Base-by-base conservation (phyloP, 2,329 filamentous ascomycete species). In the Ceratocystis ficicola region DNA sequence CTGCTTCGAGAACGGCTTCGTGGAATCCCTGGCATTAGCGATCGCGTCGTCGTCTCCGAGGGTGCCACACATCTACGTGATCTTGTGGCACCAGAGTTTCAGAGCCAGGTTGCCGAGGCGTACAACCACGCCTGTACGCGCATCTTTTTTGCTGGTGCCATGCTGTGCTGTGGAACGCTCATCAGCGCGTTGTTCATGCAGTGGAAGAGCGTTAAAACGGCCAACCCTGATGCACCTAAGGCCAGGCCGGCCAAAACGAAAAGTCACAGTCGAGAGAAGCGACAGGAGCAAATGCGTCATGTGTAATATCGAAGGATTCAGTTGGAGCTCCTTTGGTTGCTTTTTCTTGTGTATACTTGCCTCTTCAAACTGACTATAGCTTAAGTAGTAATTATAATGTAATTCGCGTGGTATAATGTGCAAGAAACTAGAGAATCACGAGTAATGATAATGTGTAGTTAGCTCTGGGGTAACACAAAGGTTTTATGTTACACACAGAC, bases 161-260 rank as follows among this genome's bases (percentile, higher is more conserved):
- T 81, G 0, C 74, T 87, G 68, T 78, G 80, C 0, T 74, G 79
- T 5, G 71, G 81, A 1, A 81, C 81, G 10, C 76, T 88, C 5
- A n/a, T 86, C 8, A 83, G 81, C 6, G 79, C 82, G 0, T 70
- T 81, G 1, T 79, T 79, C 25, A 80, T 89, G 69, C 81, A 88
- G 73, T 89, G 86, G 86, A 83, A 78, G 72, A 85, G 77, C 69
- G 84, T 89, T 71, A 88, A 88, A 77, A 83, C 82, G 70, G 71
- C 68, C 0, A 59, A 36, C 3, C 64, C 64, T 1, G 48, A 44
- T 57, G 65, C 61, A 6, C 66, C 66, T n/a, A n/a, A 15, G 52
- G 44, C 22, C 20, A 44, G 20, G 48, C 20, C 20, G 65, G 41
- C 5, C 36, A 28, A 2, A 25, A 22, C 52, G 52, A 57, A 30